Evolutionary conservation across 2,329 filamentous ascomycete genomes (phyloP), one percentile per base, ranked within the genome.

Genomic region (Corniculantispora saksenae): DNA sequence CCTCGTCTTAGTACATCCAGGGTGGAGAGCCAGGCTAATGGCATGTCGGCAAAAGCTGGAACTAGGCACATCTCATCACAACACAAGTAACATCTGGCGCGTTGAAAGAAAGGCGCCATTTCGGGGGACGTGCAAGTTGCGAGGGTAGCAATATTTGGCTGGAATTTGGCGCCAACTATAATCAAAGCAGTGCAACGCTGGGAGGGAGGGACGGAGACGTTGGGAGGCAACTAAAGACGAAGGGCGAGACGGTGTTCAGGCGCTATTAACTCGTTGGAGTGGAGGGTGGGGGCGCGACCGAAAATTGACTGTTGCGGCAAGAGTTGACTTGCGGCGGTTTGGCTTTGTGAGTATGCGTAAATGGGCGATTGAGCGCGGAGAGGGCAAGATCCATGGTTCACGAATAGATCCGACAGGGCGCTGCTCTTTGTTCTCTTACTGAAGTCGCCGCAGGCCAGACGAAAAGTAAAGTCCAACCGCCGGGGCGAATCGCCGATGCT

Each of bases 81-180:
- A 32, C 32, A 32, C 47, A 13, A 50, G 47, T 48, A 19, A 7
- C 6, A 48, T 48, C 9, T 6, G 13, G 6, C 45, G n/a, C 47
- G 55, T 43, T 21, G 47, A 17, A 23, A 61, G 32, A 25, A 40
- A 35, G n/a, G n/a, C n/a, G 58, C 32, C 47, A 4, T 53, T n/a
- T 17, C 15, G 12, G 23, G 17, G 21, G 19, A 13, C 17, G 38
- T 50, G 43, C 58, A 35, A 10, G 35, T 23, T 45, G 50, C 25
- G 19, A 25, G 35, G 15, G 8, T 17, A 40, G n/a, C 50, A 62
- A 62, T 55, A 62, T 62, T 62, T 48, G 60, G 60, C 60, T 32
- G 50, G 50, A 47, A 47, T 32, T 45, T 62, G 48, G 47, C 38
- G 23, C 23, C 55, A 17, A 29, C 23, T 19, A 51, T 38, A 25